Conservation (phyloP, 257 asterid species). For the Vinca minor region DNA sequence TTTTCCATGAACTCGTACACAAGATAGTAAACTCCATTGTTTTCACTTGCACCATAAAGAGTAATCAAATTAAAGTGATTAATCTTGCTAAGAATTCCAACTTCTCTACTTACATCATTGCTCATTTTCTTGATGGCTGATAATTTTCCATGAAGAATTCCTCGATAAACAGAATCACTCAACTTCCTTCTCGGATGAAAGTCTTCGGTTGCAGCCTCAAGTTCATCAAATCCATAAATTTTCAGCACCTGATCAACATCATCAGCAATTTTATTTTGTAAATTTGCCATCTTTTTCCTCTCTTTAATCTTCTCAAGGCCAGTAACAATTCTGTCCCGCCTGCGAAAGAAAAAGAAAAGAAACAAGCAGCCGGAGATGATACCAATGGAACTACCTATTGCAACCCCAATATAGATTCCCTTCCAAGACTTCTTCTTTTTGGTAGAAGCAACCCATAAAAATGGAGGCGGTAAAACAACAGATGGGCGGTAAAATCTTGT, state of each 20-base stretch:
- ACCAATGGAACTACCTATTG: constrained; percentile 39
- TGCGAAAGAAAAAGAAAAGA: constrained; percentile 17
- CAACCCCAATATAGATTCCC: constrained; percentile 34
- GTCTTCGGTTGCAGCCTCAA: constrained; percentile 41
- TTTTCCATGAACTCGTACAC: constrained; percentile 61
- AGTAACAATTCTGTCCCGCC: constrained; percentile 11
- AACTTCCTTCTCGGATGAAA: constrained; percentile 34
- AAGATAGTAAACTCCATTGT: constrained; percentile 30
- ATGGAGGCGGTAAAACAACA: neutral
- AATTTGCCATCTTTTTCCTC: constrained; percentile 16
- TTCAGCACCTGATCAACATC: constrained; percentile 32
- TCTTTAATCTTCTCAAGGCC: constrained; percentile 1
- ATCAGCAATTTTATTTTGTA: constrained; percentile 29
- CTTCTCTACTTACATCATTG: constrained; percentile 36
- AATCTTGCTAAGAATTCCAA: constrained; percentile 44
- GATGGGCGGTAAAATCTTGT: constrained; percentile 11
- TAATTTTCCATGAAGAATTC: constrained; percentile 40
- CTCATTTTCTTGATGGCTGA: constrained; percentile 35
- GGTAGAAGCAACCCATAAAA: neutral
- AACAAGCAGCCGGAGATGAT: constrained; percentile 27
- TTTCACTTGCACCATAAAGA: constrained; percentile 52
- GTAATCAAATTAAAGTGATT: constrained; percentile 55
- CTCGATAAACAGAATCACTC: constrained; percentile 32
- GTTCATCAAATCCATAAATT: constrained; percentile 37
- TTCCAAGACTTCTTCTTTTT: constrained; percentile 15